Evolutionary conservation across 164 flowering plant genomes (phyloP), one percentile per base, ranked within the genome.

Genomic region (Vitis riparia): DNA sequence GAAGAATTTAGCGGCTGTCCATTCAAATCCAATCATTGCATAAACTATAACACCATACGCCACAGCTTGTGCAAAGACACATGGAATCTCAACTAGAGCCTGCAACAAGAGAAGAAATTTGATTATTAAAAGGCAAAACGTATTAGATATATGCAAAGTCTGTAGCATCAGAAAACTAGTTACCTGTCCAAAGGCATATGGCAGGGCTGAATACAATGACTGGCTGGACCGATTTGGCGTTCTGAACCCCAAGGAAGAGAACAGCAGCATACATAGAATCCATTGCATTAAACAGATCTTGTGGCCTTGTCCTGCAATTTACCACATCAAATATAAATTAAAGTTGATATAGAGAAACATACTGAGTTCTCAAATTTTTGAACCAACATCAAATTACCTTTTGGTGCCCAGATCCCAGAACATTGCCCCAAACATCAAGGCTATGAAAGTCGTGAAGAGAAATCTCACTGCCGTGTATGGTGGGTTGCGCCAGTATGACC

Each of bases 401-500:
- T 72, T 78, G 44, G 76, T 27, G 19, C 87, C 87, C 5, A n/a
- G n/a, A n/a, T n/a, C n/a, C n/a, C n/a, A n/a, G 69, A 84, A 84
- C 58, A 84, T 79, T 4, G 83, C 68, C 8, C 87, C 87, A 51
- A 84, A 69, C 44, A 77, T 65, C 56, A 84, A 15, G 29, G 82
- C 80, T 30, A 78, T 72, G 64, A 76, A 50, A 11, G 76, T 62
- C 12, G 84, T 78, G 74, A 76, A 77, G 19, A 78, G 49, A 51
- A 82, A 65, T 59, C 78, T 67, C 9, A 82, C 82, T 11, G 84
- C 84, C 6, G 81, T 78, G 72, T 84, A 82, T 11, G 72, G 67
- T 47, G 85, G 79, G 72, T 84, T 82, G 11, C 85, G 78, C 87
- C 87, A 84, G 73, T 84, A 79, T 23, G 87, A 84, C 63, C 59